Evolutionary conservation across 2,329 filamentous ascomycete species (phyloP).

Genomic region (Diaporthe velutina): DNA sequence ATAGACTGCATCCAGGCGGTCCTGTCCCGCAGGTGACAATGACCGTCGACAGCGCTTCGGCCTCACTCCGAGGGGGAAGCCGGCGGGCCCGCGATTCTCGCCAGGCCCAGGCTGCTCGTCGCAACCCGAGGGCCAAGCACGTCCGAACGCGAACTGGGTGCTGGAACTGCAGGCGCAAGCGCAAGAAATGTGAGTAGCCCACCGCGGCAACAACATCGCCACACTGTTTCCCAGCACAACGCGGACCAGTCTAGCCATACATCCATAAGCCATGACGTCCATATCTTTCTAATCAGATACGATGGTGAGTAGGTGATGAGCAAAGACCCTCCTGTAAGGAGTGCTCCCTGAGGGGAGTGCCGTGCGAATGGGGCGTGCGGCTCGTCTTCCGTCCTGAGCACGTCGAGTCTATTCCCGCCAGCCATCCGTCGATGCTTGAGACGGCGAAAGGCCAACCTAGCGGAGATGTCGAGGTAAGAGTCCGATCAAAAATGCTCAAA

Average conservation of each 20-base stretch:
- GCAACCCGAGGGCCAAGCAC: slow-evolving; percentile 15
- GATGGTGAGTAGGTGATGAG: slow-evolving; percentile 16
- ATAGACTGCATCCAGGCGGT: slow-evolving; percentile 1
- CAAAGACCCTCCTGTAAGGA: slow-evolving; percentile 24
- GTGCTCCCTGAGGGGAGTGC: slow-evolving; percentile 19
- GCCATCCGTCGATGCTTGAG: slow-evolving; percentile 25
- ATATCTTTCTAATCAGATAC: background rate
- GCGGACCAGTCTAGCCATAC: background rate
- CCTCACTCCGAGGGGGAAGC: background rate
- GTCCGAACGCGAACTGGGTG: slow-evolving; percentile 18
- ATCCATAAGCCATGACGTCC: background rate
- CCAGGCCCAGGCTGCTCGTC: slow-evolving; percentile 14
- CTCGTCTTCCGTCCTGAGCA: slow-evolving; percentile 26
- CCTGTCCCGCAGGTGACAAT: background rate
- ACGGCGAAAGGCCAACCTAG: background rate
- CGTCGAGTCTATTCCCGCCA: slow-evolving; percentile 23
- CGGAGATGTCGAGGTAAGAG: slow-evolving; percentile 9
- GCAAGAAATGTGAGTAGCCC: slow-evolving; percentile 28
- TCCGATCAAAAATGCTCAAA: too few species aligned
- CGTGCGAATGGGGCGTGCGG: slow-evolving; percentile 27
- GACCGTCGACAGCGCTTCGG: slow-evolving; percentile 10
- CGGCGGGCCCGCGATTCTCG: slow-evolving; percentile 13
- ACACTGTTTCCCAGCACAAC: background rate
- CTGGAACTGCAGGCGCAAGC: slow-evolving; percentile 29
- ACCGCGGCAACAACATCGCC: background rate